phyloP scores from a whole-genome alignment of 1,139 yeast species.

The Sugiyamaella paludigena region DNA sequence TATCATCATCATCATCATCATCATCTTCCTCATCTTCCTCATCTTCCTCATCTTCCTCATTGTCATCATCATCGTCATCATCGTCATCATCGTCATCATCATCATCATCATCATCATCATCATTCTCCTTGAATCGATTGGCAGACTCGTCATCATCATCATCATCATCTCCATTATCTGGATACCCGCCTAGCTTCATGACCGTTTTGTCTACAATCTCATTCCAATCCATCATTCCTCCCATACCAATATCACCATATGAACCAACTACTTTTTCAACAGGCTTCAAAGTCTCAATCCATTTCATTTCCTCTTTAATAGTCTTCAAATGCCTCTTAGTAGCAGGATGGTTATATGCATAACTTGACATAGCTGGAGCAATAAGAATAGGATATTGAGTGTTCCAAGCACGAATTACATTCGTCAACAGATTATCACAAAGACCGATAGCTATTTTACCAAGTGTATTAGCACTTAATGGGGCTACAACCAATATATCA shows the following conservation, averaged over 20 bases:
- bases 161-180: slow-evolving; percentile 79
- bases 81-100: slow-evolving; percentile 39
- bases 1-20: neutral
- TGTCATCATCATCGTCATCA: slow-evolving; percentile 19
- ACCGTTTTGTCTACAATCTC: slow-evolving; percentile 86
- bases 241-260: slow-evolving; percentile 92
- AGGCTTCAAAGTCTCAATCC: slow-evolving; percentile 86
- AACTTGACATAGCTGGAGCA: slow-evolving; percentile 94
- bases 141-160: slow-evolving; percentile 59
- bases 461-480: slow-evolving; percentile 84
- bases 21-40: neutral
- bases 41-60: neutral
- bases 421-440: slow-evolving; percentile 84
- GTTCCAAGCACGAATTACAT: slow-evolving; percentile 91
- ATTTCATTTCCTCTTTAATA: slow-evolving; percentile 82
- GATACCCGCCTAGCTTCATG: slow-evolving; percentile 82
- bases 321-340: slow-evolving; percentile 77
- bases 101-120: slow-evolving; percentile 38
- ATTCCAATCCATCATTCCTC: slow-evolving; percentile 98
- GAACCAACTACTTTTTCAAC: slow-evolving; percentile 90
- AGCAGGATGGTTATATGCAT: slow-evolving; percentile 82
- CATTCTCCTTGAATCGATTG: slow-evolving; percentile 47
- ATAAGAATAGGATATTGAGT: slow-evolving; percentile 79
- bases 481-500: slow-evolving; percentile 77
- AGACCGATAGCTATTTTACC: slow-evolving; percentile 88